Base-by-base conservation (phyloP, 2,329 filamentous ascomycete genomes). In the Penicillium psychrosexuale region DNA sequence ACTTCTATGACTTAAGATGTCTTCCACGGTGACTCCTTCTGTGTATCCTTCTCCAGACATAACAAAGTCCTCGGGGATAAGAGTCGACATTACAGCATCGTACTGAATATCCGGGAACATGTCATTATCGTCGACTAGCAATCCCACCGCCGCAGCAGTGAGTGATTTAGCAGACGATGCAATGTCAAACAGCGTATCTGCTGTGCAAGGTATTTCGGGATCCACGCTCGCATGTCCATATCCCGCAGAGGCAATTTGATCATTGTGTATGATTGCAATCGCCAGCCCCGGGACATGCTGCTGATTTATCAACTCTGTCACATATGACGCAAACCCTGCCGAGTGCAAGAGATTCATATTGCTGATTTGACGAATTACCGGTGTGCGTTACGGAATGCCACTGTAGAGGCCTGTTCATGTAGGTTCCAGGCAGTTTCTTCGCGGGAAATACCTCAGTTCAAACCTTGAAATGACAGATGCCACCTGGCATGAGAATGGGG, bases 1-100 rank as follows among this genome's bases (percentile, higher is more conserved):
- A 0, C 77, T 80, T 5, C 81, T 74, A 61, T 85, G 82, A 47
- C 76, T 75, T 0, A 82, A 71, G 2, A 80, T 76, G 53, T 85
- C 83, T 52, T 84, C 79, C 7, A 84, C 65, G 0, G 80, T 84
- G 38, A 82, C 66, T 56, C 80, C 75, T 24, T 39, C 34, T 28
- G 22, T 39, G 13, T 39, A 28, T 38, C 15, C 34, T 28, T 36
- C n/a, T 27, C 36, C 22, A 15, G 72, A 58, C 11, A 83, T 69
- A 1, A 82, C 75, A 55, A 84, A 84, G 47, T 84, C 82, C 1
- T 80, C 77, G 0, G 73, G 74, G 3, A 84, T 71, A 0, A 84
- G 64, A 15, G 68, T 67, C 1, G 73, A 74, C 31, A 48, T 48
- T 1, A 48, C 5, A 3, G 46, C 12, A 13, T 48, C 46, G 34